Evolutionary conservation across 306 rosid genomes (phyloP).

Genomic region (Cucurbita ficifolia): DNA sequence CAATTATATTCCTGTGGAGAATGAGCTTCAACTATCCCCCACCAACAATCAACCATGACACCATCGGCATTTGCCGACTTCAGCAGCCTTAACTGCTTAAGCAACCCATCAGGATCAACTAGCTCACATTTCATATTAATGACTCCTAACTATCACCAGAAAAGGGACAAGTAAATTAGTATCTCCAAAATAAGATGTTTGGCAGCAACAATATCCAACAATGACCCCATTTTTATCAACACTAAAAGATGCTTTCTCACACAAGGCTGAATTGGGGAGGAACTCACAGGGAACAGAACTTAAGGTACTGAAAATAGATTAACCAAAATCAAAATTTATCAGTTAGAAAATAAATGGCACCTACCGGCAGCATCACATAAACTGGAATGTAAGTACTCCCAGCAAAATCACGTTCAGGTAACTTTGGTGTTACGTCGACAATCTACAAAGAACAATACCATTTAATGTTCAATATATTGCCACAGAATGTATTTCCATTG

Average conservation of each 20-base stretch:
- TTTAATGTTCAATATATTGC: neutral
- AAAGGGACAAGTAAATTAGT: slow-evolving; percentile 8
- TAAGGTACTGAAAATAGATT: slow-evolving; percentile 1
- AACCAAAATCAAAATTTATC: slow-evolving; percentile 6
- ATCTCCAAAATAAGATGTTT: slow-evolving; percentile 8
- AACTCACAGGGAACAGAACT: neutral
- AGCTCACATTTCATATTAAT: slow-evolving; percentile 85
- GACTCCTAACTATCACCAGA: slow-evolving; percentile 65
- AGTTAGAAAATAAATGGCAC: slow-evolving; percentile 17
- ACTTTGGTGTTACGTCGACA: slow-evolving; percentile 30
- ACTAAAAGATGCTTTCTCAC: neutral
- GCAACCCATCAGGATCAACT: slow-evolving; percentile 76
- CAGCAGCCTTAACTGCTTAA: slow-evolving; percentile 76
- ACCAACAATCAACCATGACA: slow-evolving; percentile 91
- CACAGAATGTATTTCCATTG: neutral
- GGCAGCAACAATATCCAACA: neutral
- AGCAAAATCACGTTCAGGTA: slow-evolving; percentile 63
- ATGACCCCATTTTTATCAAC: neutral
- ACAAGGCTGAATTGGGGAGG: neutral
- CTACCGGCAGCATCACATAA: slow-evolving; percentile 80
- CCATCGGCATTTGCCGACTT: slow-evolving; percentile 79
- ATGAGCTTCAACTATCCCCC: slow-evolving; percentile 98
- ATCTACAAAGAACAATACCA: slow-evolving; percentile 29
- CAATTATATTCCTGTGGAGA: slow-evolving; percentile 90
- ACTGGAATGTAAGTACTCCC: slow-evolving; percentile 77